Base-by-base conservation (phyloP, 805 yeast genomes). In the Wickerhamiella vanderwaltii region DNA sequence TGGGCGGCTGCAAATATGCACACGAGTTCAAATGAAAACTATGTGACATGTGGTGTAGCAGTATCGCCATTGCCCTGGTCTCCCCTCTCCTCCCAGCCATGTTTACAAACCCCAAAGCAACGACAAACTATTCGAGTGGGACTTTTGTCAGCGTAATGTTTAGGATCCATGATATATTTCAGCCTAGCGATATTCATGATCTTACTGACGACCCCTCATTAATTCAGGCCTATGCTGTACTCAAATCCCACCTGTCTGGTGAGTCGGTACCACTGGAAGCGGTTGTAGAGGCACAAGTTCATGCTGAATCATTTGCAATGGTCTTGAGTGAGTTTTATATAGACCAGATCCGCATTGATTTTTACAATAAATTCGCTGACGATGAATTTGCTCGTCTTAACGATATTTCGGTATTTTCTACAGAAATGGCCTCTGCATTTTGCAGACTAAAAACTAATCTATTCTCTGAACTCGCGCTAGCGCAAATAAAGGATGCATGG, bases 401-500 rank as follows among this genome's bases (percentile, higher is more conserved):
- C 5, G 39, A 29, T 13, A 11, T 41, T 3, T 5, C 25, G 2
- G 6, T 5, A 9, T 30, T 41, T 12, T 29, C 43, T 9, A 24
- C 29, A 7, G 20, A 18, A 7, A 35, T 41, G 30, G 16, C 30
- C 23, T 11, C 17, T 13, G 40, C 40, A 13, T 11, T 25, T 35
- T 9, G 11, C 23, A 5, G 24, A 7, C 22, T 6, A 12, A 4
- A 17, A 13, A 13, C 24, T 6, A 15, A 18, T 13, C 15, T 12
- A 23, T 28, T 36, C n/a, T 15, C 39, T 6, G 15, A 17, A 6
- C 18, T 12, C 19, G 39, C 33, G 16, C 25, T 13, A 18, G 28
- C 16, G 3, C 22, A 19, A 9, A 19, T 44, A 9, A 41, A 32
- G 12, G 29, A 24, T 13, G 32, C 50, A 6, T 51, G 48, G 39